A percentile compares a stretch with the other conserved stretches of the same genome.
Conservation (phyloP, 2,329 filamentous ascomycete genomes). For the Colletotrichum plurivorum region DNA sequence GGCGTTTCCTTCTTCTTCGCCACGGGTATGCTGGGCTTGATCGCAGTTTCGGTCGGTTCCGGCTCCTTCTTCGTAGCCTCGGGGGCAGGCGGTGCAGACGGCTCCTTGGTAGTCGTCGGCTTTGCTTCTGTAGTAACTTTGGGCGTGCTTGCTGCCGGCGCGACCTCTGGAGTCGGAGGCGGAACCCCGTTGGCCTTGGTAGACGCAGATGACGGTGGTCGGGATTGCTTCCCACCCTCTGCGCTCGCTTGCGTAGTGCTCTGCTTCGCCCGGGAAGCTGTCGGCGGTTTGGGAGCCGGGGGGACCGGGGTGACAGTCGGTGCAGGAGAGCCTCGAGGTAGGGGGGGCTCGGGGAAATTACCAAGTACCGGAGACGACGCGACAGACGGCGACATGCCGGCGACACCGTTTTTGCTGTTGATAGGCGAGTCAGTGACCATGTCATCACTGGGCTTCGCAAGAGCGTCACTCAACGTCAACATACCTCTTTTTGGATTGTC, state of each 20-base stretch:
- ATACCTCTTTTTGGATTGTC: slow-evolving; percentile 84
- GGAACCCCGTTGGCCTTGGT: slow-evolving; percentile 68
- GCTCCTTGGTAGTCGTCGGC: slow-evolving; percentile 47
- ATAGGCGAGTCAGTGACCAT: slow-evolving; percentile 37
- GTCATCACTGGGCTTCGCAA: neutral
- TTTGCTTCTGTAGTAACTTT: slow-evolving; percentile 24
- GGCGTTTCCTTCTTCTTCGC: slow-evolving; percentile 59
- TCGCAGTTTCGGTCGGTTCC: slow-evolving; percentile 45
- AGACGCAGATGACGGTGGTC: slow-evolving; percentile 72
- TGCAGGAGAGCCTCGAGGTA: slow-evolving; percentile 70
- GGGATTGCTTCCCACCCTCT: slow-evolving; percentile 66
- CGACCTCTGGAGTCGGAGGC: slow-evolving; percentile 54
- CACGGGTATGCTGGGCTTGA: slow-evolving; percentile 45
- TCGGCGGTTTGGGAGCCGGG: slow-evolving; percentile 51
- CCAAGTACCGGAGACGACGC: slow-evolving; percentile 83
- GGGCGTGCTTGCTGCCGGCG: slow-evolving; percentile 43
- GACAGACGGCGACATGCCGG: slow-evolving; percentile 76
- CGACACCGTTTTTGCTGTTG: slow-evolving; percentile 52
- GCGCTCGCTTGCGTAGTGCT: slow-evolving; percentile 76
- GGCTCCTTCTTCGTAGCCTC: slow-evolving; percentile 43
- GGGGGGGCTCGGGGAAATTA: slow-evolving; percentile 74
- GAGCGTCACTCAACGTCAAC: neutral
- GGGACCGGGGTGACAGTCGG: slow-evolving; percentile 53
- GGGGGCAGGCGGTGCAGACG: slow-evolving; percentile 31
- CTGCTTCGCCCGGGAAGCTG: slow-evolving; percentile 80